Base-by-base conservation (phyloP, 2,329 filamentous ascomycete species). In the Colletotrichum sidae region DNA sequence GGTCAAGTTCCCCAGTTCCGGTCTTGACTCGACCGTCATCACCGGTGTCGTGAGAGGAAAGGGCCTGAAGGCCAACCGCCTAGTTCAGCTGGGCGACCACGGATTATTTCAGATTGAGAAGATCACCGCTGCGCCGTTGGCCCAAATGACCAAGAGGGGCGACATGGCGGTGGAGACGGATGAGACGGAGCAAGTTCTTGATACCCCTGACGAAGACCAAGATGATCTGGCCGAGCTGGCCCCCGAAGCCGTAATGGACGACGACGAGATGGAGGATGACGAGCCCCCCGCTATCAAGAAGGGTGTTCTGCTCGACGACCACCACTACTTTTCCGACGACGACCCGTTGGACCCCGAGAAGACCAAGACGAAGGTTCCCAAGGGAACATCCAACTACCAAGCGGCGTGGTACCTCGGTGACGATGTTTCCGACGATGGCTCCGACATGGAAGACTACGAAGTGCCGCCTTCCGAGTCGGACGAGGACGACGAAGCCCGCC, bases 281-380 rank as follows among this genome's bases (percentile, higher is more conserved):
- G 79, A 68, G 72, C 83, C 83, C 4, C 80, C 84, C 25, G 77
- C 77, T 53, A 75, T 78, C 72, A 90, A 90, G 74, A 97, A 95
- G 79, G 96, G 95, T 69, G 96, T 99, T 1, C 81, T 99, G 45
- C 84, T 99, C 9, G 96, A 99, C 70, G 95, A 98, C 70, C 95
- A 99, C 76, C 95, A 98, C 76, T 99, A 99, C 78, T 99, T 98
- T 75, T 94, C 94, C 0, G 95, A 98, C 47, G 93, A 96, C 51
- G 91, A 96, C 57, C 82, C 84, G 6, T 83, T 86, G 46, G 83
- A 88, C 57, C 81, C 85, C 15, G 81, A 88, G 15, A 79, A 84
- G 41, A 79, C 81, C 38, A 92, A 92, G 7, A 96, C 90, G 78
- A 88, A 88, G 68, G 79, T 99, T 25, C 96, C 96, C 1, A 92